Base-by-base conservation (phyloP, 768 basidiomycete species). In the Ephemerocybe angulata region DNA sequence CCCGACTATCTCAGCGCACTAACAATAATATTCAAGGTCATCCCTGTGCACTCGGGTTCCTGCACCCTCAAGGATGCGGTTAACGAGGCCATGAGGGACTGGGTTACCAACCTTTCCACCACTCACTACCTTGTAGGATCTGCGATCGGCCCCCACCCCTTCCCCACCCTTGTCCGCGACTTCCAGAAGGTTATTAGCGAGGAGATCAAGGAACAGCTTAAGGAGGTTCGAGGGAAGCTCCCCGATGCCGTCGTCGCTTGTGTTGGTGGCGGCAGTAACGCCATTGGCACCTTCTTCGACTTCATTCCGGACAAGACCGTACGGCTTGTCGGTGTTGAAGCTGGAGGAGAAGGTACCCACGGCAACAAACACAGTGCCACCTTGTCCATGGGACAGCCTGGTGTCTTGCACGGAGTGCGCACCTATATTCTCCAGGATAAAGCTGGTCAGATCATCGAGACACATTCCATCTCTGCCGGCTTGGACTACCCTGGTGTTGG, bases 41-140 rank as follows among this genome's bases (percentile, higher is more conserved):
- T 99, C 50, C 90, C 97, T 13, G 96, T 98, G 24, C 76, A 88
- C 53, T 95, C 95, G 4, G 97, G 97, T 22, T 93, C 96, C 22
- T 83, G 88, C 65, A 98, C 96, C 4, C 76, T 99, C 60, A 99
- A 99, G 72, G 97, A 98, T 64, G 96, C 97, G 25, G 93, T 98
- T 60, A 99, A 98, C 74, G 96, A 98, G 60, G 96, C 97, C 4
- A 83, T 98, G 82, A 86, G 97, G 40, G 95, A 98, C 72, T 98
- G 97, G 97, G 97, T 98, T 11, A 94, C 95, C 28, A 95, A 98
- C 68, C 81, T 99, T 29, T 76, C 92, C 12, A 92, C 77, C 4
- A 98, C 96, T 1, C 94, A 98, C 72, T 99, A 98, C 73, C 84
- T 98, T 60, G 92, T 99, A 58, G 97, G 97, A 28, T 98, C 95